Evolutionary conservation across 139 green algal species (phyloP), one percentile per base, ranked within the genome.

Genomic region (Protoeuglena noctilucae): DNA sequence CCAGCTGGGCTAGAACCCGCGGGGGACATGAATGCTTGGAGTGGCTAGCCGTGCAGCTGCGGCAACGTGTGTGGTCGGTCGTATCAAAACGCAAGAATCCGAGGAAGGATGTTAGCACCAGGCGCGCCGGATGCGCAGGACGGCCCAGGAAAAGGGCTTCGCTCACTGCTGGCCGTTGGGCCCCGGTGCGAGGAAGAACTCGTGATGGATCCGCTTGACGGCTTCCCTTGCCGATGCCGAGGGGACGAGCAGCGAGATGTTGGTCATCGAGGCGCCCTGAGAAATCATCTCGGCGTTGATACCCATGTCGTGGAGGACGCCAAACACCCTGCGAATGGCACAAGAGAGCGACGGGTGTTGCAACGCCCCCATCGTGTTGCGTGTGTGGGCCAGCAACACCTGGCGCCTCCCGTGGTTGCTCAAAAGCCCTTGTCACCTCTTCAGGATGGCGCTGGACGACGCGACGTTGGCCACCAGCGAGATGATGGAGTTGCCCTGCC

Each of bases 401-500:
- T 16, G 27, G 22, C 6, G 28, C 47, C 24, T 0, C 40, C 14
- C 1, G 25, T 18, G 25, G 18, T 60, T 17, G 18, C 56, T 18
- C 27, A 58, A 17, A 9, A 21, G n/a, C 53, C 3, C 12, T 23
- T 1, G 62, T 41, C 41, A 86, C 77, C 57, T 56, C 61, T 86
- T 69, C 52, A 94, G 70, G 54, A 94, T 92, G 48, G 79, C 62
- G 40, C 68, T 82, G 23, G 83, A 85, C 34, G 74, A 75, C 64
- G 78, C 28, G 16, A 94, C 77, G 60, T 96, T 95, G 79, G 86
- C 93, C 63, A 97, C 96, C 39, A 97, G 76, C 51, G 69, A 86
- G 22, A 97, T 69, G 64, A 96, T 96, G 56, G 79, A 76, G 49
- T 81, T 73, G 51, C 70, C 68, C 23, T 69, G 67, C 30, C 73